A percentile compares a stretch with the other conserved stretches of the same genome.
Evolutionary conservation across 352 stramenopile genomes (phyloP).

Genomic region (Phytopythium helicoides): DNA sequence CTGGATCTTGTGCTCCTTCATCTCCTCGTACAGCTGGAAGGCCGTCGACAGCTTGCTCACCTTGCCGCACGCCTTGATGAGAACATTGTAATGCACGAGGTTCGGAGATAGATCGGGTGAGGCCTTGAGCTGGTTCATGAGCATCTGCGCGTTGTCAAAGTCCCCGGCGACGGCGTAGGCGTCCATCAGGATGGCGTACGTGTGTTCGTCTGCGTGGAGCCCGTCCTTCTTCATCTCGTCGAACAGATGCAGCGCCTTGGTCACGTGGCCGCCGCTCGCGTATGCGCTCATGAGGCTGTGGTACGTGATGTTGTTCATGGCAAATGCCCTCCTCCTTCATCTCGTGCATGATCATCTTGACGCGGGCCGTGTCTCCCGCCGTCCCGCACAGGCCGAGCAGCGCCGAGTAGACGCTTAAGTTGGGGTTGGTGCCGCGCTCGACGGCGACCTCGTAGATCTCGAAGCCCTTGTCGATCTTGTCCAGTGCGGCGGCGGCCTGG

Average conservation of each 20-base stretch:
- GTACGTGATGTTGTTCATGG: slow-evolving; percentile 74
- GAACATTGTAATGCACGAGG: slow-evolving; percentile 80
- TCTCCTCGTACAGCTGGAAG: slow-evolving; percentile 84
- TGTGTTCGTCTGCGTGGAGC: slow-evolving; percentile 48
- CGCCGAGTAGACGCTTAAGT: slow-evolving; percentile 56
- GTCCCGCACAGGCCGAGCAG: slow-evolving; percentile 52
- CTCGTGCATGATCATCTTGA: slow-evolving; percentile 44
- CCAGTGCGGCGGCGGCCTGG: slow-evolving; percentile 50
- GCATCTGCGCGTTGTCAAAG: slow-evolving; percentile 42
- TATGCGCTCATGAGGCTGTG: slow-evolving; percentile 74
- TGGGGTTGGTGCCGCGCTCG: slow-evolving; percentile 62
- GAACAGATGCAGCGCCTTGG: slow-evolving; percentile 55
- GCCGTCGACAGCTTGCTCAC: slow-evolving; percentile 61
- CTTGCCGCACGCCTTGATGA: slow-evolving; percentile 76
- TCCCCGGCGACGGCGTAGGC: slow-evolving; percentile 53
- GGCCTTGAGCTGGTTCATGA: slow-evolving; percentile 60
- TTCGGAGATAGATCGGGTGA: slow-evolving; percentile 24
- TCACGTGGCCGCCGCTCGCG: slow-evolving; percentile 44
- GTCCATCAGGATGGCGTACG: slow-evolving; percentile 81
- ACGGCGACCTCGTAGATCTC: slow-evolving; percentile 55
- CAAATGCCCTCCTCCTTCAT: slow-evolving; percentile 50
- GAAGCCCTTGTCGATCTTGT: slow-evolving; percentile 52
- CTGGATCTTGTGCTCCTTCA: slow-evolving; percentile 71
- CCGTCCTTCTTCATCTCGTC: slow-evolving; percentile 50
- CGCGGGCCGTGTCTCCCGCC: slow-evolving; percentile 41